phyloP scores from a whole-genome alignment of 768 basidiomycete species.

The Tulasnella sp. region DNA sequence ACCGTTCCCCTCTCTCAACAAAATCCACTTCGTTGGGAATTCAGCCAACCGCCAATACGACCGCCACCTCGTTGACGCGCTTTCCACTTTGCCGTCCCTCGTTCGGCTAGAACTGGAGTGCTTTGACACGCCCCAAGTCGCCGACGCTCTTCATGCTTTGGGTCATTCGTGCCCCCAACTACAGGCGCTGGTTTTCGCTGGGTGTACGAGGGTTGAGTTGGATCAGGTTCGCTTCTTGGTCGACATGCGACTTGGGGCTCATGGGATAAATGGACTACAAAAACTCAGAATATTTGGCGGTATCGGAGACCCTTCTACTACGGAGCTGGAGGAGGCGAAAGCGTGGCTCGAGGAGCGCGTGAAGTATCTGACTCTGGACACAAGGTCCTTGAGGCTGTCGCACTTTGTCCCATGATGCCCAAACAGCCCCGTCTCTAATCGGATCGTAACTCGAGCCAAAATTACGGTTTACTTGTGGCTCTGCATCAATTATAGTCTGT shows the following conservation, averaged over 20 bases:
- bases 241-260: not conserved
- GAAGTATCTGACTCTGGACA: not conserved
- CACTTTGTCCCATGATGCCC: no score
- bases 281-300: not conserved
- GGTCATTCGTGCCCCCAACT: not conserved
- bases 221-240: not conserved
- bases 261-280: not conserved
- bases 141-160: not conserved
- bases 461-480: no score
- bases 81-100: not conserved
- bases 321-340: not conserved
- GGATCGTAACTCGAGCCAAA: no score
- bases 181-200: not conserved
- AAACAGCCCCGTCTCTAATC: no score
- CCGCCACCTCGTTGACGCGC: not conserved
- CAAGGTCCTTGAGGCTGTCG: not conserved
- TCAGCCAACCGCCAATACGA: not conserved
- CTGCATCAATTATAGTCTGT: no score
- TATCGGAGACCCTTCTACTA: not conserved
- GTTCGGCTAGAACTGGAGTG: not conserved
- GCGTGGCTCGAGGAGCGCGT: not conserved
- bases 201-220: not conserved
- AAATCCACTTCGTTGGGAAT: not conserved
- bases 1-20: not conserved
- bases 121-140: not conserved